phyloP scores from a whole-genome alignment of 768 basidiomycete species.

The Clathrus columnatus region DNA sequence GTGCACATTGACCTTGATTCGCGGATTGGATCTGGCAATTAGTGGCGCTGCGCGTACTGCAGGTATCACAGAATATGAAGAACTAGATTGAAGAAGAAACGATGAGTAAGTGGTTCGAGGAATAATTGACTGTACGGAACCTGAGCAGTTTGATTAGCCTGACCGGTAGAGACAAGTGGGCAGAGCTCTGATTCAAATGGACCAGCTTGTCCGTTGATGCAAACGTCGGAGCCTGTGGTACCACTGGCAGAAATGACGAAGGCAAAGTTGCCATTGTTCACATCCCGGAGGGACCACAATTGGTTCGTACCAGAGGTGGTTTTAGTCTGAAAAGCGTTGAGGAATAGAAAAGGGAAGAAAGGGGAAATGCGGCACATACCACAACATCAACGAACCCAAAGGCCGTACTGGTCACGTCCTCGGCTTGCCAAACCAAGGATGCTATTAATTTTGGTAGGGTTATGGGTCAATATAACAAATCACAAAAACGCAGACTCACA shows the following conservation, averaged over 20 bases:
- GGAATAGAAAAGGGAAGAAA: neutral
- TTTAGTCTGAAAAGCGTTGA: neutral
- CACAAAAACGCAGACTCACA: neutral
- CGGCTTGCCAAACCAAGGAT: neutral
- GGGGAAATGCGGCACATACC: neutral
- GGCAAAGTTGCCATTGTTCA: neutral
- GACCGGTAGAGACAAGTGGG: neutral
- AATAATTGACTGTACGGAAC: neutral
- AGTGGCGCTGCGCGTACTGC: neutral
- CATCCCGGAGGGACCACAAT: neutral
- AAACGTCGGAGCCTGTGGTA: neutral
- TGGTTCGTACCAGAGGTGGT: neutral
- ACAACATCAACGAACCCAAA: neutral
- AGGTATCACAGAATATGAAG: neutral
- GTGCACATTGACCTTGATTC: neutral
- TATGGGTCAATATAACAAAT: too few relatives aligned
- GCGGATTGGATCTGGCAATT: neutral
- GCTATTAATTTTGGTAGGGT: neutral
- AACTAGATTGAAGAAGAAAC: neutral
- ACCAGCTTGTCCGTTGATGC: neutral
- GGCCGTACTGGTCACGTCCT: neutral
- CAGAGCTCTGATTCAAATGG: neutral
- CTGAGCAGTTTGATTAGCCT: neutral
- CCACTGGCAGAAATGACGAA: neutral
- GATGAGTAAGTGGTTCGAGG: neutral